Percentiles rank a stretch among this genome's conserved stretches.
phyloP scores from a whole-genome alignment of 148 eudicot species.

The Cornus florida region DNA sequence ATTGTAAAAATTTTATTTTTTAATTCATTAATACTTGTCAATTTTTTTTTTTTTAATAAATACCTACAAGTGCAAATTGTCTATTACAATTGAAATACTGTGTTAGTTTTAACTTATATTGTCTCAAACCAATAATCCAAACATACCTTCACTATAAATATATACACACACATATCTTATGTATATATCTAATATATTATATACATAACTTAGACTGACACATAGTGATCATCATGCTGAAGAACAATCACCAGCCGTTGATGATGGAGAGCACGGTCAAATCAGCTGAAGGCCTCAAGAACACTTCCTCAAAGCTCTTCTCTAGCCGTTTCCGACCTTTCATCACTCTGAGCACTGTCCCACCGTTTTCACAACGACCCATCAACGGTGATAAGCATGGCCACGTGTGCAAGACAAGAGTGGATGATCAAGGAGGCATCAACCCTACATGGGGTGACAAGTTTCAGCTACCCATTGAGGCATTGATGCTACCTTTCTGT shows the following conservation, averaged over 20 bases:
- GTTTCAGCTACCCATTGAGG: constrained; percentile 45
- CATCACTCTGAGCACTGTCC: constrained; percentile 42
- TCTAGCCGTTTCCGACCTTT: constrained; percentile 34
- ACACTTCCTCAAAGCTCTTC: constrained; percentile 22
- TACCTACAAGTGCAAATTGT: no score
- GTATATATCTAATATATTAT: no score
- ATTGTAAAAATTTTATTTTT: no score
- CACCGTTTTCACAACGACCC: constrained; percentile 4
- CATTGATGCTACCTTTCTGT: constrained; percentile 36
- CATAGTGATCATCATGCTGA: neutral
- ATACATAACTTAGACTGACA: neutral
- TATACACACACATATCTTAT: neutral
- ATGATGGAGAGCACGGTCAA: constrained; percentile 46
- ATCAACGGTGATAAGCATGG: constrained; percentile 7
- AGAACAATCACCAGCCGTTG: constrained; percentile 7
- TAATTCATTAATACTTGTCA: no score
- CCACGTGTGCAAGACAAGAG: constrained; percentile 44
- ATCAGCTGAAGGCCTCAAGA: constrained; percentile 60
- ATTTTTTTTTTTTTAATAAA: no score
- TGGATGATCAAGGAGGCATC: constrained; percentile 43
- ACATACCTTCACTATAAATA: neutral
- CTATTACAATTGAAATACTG: no score
- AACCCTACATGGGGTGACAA: constrained; percentile 66
- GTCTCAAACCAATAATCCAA: no score
- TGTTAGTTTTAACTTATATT: no score